phyloP scores from a whole-genome alignment of 441 rosid species.

The Omphalea diandra region DNA sequence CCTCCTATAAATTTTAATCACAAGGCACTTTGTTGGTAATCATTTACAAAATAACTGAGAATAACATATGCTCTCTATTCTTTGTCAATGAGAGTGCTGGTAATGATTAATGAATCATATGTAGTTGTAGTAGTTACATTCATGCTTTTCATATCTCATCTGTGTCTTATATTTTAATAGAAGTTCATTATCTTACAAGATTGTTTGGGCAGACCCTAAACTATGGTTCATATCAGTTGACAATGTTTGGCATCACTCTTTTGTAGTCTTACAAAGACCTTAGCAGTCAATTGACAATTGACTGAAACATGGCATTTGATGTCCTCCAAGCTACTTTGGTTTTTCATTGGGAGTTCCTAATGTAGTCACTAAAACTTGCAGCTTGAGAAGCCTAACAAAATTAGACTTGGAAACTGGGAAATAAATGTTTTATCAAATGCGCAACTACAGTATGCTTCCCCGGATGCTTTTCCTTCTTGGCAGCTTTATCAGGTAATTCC shows the following conservation, averaged over 20 bases:
- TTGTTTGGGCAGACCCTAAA: neutral
- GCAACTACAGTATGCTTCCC: constrained; percentile 76
- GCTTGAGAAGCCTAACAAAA: constrained; percentile 66
- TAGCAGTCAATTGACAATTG: neutral
- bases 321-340: neutral
- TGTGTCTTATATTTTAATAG: neutral
- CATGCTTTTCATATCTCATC: neutral
- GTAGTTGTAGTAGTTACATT: neutral
- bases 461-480: constrained; percentile 88
- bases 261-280: neutral
- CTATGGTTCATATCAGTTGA: constrained; percentile 1
- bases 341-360: constrained; percentile 9
- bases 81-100: neutral
- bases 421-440: constrained; percentile 43
- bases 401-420: constrained; percentile 90
- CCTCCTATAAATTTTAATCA: neutral
- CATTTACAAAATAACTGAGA: neutral
- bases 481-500: constrained; percentile 63
- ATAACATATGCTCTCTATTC: neutral
- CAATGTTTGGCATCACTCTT: neutral
- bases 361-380: constrained; percentile 30
- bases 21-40: neutral
- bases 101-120: neutral
- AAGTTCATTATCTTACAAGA: neutral
- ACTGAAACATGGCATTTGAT: neutral